Percentiles rank a stretch among this genome's conserved stretches.
Evolutionary conservation across 345 rosid genomes (phyloP).

Genomic region (Linum trigynum): DNA sequence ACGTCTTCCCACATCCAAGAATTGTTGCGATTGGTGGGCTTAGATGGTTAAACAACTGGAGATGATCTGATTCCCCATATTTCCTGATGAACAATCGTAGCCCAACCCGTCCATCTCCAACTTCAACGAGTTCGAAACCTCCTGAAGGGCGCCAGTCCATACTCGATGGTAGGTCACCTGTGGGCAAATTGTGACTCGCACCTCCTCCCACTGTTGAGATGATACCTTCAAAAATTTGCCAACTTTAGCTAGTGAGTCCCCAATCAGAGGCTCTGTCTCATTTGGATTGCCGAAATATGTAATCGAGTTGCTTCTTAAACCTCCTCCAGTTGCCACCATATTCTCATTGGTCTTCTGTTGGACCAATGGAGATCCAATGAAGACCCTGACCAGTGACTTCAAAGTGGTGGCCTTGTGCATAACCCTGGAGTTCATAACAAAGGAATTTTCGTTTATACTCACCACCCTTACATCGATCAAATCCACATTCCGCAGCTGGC

Average conservation of each 20-base stretch:
- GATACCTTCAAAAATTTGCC: conserved; percentile 46
- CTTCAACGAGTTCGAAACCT: conserved; percentile 43
- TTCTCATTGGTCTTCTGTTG: conserved; percentile 35
- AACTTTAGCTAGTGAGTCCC: conserved; percentile 51
- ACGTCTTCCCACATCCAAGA: conserved; percentile 65
- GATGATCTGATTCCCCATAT: conserved; percentile 57
- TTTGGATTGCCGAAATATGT: conserved; percentile 27
- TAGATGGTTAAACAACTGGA: conserved; percentile 46
- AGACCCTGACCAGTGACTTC: conserved; percentile 54
- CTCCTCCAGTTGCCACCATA: conserved; percentile 9
- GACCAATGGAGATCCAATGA: conserved; percentile 49
- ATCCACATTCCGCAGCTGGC: conserved; percentile 39
- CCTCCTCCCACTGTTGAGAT: conserved; percentile 62
- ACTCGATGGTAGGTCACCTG: conserved; percentile 67
- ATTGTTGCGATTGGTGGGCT: conserved; percentile 19
- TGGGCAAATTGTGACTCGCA: conserved; percentile 41
- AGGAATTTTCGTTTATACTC: conserved; percentile 28
- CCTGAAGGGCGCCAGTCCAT: conserved; percentile 56
- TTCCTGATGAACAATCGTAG: conserved; percentile 18
- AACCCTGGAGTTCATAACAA: conserved; percentile 32
- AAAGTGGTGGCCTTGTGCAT: conserved; percentile 34
- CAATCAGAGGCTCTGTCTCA: conserved; percentile 47
- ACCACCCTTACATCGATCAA: conserved; percentile 44
- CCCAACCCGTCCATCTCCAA: conserved; percentile 39
- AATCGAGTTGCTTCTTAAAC: conserved; percentile 12